Percentiles rank a stretch among this genome's conserved stretches.
These are phyloP conservation scores for Salix brachista DNA, from an alignment of 345 rosid species.

Conservation along the genomic window DNA sequence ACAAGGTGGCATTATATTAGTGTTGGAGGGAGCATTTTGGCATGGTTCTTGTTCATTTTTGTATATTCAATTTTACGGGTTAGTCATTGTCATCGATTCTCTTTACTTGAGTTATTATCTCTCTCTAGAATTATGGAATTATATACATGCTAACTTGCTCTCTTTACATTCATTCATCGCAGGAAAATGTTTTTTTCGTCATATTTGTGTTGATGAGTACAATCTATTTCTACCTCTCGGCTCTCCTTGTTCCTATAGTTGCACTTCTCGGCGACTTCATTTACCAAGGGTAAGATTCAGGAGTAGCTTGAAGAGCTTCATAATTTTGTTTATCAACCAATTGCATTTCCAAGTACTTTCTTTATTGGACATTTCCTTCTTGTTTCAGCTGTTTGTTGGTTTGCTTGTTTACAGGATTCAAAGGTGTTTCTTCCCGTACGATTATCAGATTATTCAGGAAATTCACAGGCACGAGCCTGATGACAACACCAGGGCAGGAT, in stretches of 20 bases:
- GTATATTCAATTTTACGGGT: conserved; percentile 59
- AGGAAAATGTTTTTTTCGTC: conserved; percentile 82
- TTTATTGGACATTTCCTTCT: not conserved
- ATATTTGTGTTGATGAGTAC: conserved; percentile 89
- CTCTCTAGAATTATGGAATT: not conserved
- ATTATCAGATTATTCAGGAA: conserved; percentile 94
- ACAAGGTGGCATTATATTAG: conserved; percentile 86
- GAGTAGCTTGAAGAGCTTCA: conserved; percentile 1
- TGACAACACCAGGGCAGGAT: conserved; percentile 37
- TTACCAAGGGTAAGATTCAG: conserved; percentile 66
- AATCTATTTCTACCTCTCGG: conserved; percentile 70
- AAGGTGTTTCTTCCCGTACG: conserved; percentile 94
- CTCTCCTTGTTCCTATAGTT: conserved; percentile 74
- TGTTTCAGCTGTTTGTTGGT: not conserved
- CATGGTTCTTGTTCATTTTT: conserved; percentile 78
- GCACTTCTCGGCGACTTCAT: conserved; percentile 94
- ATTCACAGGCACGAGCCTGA: conserved; percentile 68
- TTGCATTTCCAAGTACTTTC: not conserved
- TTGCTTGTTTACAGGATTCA: conserved; percentile 49
- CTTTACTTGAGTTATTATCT: not conserved
- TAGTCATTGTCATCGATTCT: conserved; percentile 11
- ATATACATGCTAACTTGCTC: conserved; percentile 12
- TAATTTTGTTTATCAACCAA: not conserved
- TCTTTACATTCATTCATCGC: conserved; percentile 23
- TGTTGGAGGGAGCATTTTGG: conserved; percentile 88